phyloP scores from a whole-genome alignment of 1,139 yeast genomes.

The Yamadazyma kanchanaburiensis region DNA sequence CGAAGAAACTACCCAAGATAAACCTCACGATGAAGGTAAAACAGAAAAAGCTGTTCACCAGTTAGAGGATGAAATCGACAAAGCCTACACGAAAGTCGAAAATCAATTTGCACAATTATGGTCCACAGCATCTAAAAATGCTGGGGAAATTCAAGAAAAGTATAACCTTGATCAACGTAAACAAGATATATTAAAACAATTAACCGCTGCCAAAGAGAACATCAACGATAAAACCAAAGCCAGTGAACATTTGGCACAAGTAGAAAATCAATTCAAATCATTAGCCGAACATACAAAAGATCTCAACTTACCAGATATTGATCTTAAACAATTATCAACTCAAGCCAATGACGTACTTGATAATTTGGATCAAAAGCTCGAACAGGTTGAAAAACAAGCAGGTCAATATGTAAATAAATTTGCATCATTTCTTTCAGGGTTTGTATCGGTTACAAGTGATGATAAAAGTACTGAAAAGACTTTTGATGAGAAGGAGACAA shows the following conservation, averaged over 20 bases:
- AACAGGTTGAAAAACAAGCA: constrained; percentile 62
- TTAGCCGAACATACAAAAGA: constrained; percentile 12
- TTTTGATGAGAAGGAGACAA: constrained; percentile 17
- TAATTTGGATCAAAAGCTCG: constrained; percentile 64
- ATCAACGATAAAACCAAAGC: constrained; percentile 23
- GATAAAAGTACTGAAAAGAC: constrained; percentile 12
- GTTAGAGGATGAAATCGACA: constrained; percentile 53
- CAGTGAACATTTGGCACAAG: constrained; percentile 23
- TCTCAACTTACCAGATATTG: constrained; percentile 12
- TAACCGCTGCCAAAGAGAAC: constrained; percentile 28
- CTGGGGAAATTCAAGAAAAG: constrained; percentile 30
- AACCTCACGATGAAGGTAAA: constrained; percentile 16
- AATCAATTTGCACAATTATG: constrained; percentile 37
- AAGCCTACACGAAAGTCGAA: constrained; percentile 46
- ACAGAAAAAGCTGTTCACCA: constrained; percentile 48
- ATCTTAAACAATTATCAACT: constrained; percentile 16
- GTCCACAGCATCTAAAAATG: constrained; percentile 32
- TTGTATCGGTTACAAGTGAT: constrained; percentile 34
- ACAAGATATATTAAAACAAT: constrained; percentile 31
- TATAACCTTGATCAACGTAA: constrained; percentile 41
- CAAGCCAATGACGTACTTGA: constrained; percentile 63
- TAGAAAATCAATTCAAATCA: constrained; percentile 31
- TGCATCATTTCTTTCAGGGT: constrained; percentile 55
- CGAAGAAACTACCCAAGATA: constrained; percentile 13
- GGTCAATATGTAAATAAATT: constrained; percentile 55